Percentiles rank a stretch among this genome's conserved stretches.
Evolutionary conservation across 805 yeast genomes (phyloP).

Genomic region (Metschnikowia lunata): DNA sequence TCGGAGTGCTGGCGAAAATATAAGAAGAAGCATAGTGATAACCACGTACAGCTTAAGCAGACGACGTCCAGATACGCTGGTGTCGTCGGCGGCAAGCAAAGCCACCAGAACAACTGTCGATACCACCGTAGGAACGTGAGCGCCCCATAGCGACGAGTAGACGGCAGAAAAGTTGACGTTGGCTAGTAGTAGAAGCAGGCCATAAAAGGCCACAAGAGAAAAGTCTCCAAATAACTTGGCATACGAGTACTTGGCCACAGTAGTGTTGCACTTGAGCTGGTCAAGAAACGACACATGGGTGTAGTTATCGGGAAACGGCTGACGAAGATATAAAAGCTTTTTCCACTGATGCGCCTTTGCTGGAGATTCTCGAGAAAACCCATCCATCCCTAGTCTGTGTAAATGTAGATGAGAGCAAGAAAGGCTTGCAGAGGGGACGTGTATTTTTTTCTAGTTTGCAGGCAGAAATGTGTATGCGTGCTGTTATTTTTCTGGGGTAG

Average conservation of each 20-base stretch:
- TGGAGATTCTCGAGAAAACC: too few species aligned
- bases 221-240: constrained; percentile 67
- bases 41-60: constrained; percentile 48
- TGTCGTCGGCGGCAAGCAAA: constrained; percentile 5
- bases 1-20: constrained; percentile 84
- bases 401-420: too few species aligned
- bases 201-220: constrained; percentile 59
- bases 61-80: constrained; percentile 4
- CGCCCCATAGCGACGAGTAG: constrained; percentile 48
- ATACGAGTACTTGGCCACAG: constrained; percentile 65
- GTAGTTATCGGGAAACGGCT: constrained; percentile 87
- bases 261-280: constrained; percentile 70
- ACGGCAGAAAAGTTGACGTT: constrained; percentile 65
- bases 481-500: too few species aligned
- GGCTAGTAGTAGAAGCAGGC: constrained; percentile 60
- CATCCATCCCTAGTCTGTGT: too few species aligned
- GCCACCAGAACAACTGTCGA: constrained; percentile 11
- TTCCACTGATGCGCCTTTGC: constrained; percentile 48
- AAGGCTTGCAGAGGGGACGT: too few species aligned
- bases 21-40: constrained; percentile 64
- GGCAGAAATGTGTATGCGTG: too few species aligned
- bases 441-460: too few species aligned
- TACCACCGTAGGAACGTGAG: constrained; percentile 39
- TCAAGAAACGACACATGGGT: constrained; percentile 80
- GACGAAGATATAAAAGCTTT: constrained; percentile 77